Base-by-base conservation (phyloP, 768 basidiomycete genomes). In the Pisolithus sp. region DNA sequence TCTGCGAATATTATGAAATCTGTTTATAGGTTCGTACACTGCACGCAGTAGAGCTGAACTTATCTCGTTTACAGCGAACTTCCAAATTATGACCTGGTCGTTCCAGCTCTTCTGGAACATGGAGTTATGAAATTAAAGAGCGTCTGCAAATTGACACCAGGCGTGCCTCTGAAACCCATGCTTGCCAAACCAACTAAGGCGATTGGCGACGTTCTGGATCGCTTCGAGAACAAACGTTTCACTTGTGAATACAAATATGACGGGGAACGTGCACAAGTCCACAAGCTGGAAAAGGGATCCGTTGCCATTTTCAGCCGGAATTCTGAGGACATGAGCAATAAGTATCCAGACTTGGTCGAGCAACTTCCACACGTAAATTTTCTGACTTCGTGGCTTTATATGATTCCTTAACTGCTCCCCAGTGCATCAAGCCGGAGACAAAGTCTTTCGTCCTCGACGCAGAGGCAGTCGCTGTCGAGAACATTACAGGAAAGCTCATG, bases 201-300 rank as follows among this genome's bases (percentile, higher is more conserved):
- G 3, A 98, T 99, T 58, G 86, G 91, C 13, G 95, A 98, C 70
- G 95, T 99, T 18, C 78, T 99, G 20, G 95, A 99, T 70, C 76
- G 93, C 52, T 99, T 98, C 62, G 96, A 99, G 68, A 85, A 83
- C 62, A 94, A 93, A 69, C 80, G 78, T 49, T 98, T 99, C 65
- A 97, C 96, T 8, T 98, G 94, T 71, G 96, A 99, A 73, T 99
- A 99, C 71, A 99, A 99, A 69, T 99, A 99, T 59, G 96, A 99
- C 57, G 96, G 96, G 7, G 96, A 99, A 67, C 85, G 96, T 44
- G 96, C 96, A 15, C 94, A 97, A 73, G 87, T 95, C 3, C 96
- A 99, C 69, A 82, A 77, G 63, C 71, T 93, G 44, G 81, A 83
- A 40, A 79, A 92, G 61, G 95, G 93, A 1, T 79, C 76, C 4